Conservation (phyloP, 805 yeast genomes). For the Saturnispora saitoi region DNA sequence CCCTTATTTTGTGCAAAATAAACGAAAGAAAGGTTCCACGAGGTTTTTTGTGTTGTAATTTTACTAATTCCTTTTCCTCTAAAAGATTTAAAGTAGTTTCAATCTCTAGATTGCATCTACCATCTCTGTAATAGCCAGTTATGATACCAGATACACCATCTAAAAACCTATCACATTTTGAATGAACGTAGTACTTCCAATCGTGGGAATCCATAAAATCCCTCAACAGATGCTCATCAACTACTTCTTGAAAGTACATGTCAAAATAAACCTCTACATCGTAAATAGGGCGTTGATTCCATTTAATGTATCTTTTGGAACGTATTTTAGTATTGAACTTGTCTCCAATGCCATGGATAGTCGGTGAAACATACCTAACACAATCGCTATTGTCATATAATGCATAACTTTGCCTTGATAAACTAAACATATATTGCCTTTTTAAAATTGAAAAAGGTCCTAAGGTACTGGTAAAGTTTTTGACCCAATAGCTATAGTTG, state of each 20-base stretch:
- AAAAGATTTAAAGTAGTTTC: neutral
- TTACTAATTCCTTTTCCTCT: neutral
- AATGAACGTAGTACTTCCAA: neutral
- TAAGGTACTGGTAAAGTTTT: neutral
- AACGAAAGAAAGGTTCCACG: neutral
- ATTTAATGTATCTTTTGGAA: neutral
- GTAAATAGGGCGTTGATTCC: neutral
- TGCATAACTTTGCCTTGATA: neutral
- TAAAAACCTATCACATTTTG: neutral
- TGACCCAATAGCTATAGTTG: constrained; percentile 2
- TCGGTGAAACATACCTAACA: neutral
- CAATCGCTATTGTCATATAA: neutral
- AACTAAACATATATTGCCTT: neutral
- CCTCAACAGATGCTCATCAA: neutral
- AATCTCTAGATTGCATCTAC: neutral
- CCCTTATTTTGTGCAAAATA: neutral
- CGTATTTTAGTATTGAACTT: neutral
- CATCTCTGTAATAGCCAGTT: constrained; percentile 2
- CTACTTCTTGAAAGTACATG: neutral
- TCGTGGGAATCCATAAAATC: constrained; percentile 1
- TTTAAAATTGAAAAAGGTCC: constrained; percentile 3
- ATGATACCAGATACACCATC: neutral
- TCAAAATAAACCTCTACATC: neutral
- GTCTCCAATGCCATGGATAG: neutral
- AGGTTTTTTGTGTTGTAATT: neutral